Evolutionary conservation across 2,329 filamentous ascomycete genomes (phyloP), one percentile per base, ranked within the genome.

Genomic region (Fusarium sp.): DNA sequence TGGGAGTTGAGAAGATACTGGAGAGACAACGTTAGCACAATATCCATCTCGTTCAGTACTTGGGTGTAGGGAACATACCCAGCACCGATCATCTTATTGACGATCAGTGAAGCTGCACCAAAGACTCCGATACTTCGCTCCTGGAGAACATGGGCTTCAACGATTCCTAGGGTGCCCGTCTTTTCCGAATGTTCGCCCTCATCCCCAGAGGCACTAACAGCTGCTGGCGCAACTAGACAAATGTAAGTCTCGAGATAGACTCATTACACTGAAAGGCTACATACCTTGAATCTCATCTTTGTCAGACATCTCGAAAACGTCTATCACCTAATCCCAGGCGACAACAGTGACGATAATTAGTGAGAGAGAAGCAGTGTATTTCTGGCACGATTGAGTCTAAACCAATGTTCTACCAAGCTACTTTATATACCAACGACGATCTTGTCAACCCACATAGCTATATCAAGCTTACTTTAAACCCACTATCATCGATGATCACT

Each of bases 81-180:
- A 13, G 72, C 59, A 11, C 72, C 72, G 14, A 74, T 71, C 13
- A 74, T 73, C 38, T 74, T 73, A 19, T 74, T 74, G 28, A 72
- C 63, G 11, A 74, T 64, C 19, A 74, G 45, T 3, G 70, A 73
- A 1, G 70, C 61, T 7, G 71, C 67, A 0, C 71, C 71, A 38
- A 73, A 74, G 3, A 73, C 28, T 1, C 72, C 71, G 22, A 74
- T 72, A 1, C 67, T 73, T 11, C 67, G 59, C 17, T 69, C 65
- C 24, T 73, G 60, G 5, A 67, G 50, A 4, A 64, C 44, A 28
- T 64, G 45, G 7, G 53, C 38, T 10, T 59, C 63, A 24, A 56
- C 46, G 4, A 67, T 28, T 21, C 34, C 26, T 6, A 64, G 34
- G 7, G 45, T 36, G 13, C 33, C 55, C 7, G 17, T 39, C 19